Evolutionary conservation across 306 rosid species (phyloP), one percentile per base, ranked within the genome.

Genomic region (Sophora flavescens): DNA sequence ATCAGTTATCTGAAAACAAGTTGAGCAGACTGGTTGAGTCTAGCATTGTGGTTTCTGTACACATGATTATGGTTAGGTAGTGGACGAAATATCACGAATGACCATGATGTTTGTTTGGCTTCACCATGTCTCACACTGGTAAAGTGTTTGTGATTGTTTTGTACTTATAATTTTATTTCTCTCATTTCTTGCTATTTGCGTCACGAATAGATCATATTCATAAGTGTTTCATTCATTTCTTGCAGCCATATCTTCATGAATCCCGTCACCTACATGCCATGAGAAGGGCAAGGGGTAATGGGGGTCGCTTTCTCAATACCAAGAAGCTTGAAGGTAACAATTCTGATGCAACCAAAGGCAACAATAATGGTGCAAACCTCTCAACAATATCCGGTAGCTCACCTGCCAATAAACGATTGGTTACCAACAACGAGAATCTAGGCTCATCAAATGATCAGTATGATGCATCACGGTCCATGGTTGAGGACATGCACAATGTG

Each of bases 191-290:
- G 11, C 30, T 58, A 35, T 69, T 56, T 16, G 39, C 52, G 30
- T 60, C 1, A 9, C 8, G 57, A 80, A 56, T 70, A 74, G 61
- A 52, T 76, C 39, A 35, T 39, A 56, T 48, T 77, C 42, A 60
- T 47, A 16, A 7, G 3, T 51, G 70, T 74, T 64, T 65, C 72
- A 38, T 66, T 68, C 45, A 58, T 70, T 73, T 77, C 74, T 51
- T 36, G 4, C 90, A 93, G 98, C 98, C 98, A 56, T 93, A 93
- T 81, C 98, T 93, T 51, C 98, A 93, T 0, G 96, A 93, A 73
- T 93, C 96, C 16, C 88, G 98, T 17, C 98, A 93, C 84, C 87
- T 42, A 28, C 98, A 93, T 70, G 98, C 98, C 52, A 79, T 93
- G 88, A 91, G 91, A 79, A 89, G 98, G 80, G 96, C 93, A 66